Evolutionary conservation across 345 rosid genomes (phyloP).

Genomic region (Populus davidiana): DNA sequence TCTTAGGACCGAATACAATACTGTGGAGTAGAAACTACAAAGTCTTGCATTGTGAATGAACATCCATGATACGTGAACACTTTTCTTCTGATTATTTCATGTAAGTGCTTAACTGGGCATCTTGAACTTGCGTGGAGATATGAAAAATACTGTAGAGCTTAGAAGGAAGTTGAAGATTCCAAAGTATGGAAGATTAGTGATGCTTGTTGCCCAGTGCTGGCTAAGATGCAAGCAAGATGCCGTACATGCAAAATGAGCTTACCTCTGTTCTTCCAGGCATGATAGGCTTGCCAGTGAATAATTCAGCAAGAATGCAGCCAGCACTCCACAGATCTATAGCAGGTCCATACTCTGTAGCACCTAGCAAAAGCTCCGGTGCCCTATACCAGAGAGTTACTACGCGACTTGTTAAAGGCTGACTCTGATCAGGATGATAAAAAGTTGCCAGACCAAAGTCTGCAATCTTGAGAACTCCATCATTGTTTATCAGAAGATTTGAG

Average conservation of each 20-base stretch:
- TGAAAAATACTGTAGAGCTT: not conserved
- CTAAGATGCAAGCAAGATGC: not conserved
- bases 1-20: not conserved
- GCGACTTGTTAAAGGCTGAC: slow-evolving; percentile 73
- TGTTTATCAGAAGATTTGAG: slow-evolving; percentile 68
- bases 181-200: not conserved
- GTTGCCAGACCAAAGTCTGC: slow-evolving; percentile 90
- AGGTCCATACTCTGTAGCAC: slow-evolving; percentile 75
- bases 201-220: not conserved
- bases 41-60: not conserved
- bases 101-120: not conserved
- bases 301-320: slow-evolving; percentile 87
- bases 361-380: slow-evolving; percentile 94
- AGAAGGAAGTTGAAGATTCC: not conserved
- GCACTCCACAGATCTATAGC: slow-evolving; percentile 90
- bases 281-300: slow-evolving; percentile 81
- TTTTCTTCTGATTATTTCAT: not conserved
- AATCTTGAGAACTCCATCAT: slow-evolving; percentile 79
- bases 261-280: slow-evolving; percentile 99
- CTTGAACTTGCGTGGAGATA: not conserved
- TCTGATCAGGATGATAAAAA: slow-evolving; percentile 48
- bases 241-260: not conserved
- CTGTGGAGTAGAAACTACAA: not conserved
- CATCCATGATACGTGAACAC: not conserved
- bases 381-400: slow-evolving; percentile 98